Conservation (phyloP, 768 basidiomycete species). For the Boletus rubropictus region DNA sequence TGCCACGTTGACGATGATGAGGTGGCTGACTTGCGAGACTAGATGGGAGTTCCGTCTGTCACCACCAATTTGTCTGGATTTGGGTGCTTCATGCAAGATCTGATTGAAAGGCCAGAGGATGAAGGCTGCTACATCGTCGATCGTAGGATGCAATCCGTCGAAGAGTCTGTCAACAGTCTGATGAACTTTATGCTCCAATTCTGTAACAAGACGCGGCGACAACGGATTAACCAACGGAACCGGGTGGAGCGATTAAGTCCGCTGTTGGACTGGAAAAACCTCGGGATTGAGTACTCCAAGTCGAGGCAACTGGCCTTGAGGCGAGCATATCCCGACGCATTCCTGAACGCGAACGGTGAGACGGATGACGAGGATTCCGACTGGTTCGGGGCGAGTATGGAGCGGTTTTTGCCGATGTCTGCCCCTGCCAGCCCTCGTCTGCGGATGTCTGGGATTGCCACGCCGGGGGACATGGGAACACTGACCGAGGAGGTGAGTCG, state of each 20-base stretch:
- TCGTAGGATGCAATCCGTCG: slow-evolving; percentile 80
- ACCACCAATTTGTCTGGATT: slow-evolving; percentile 98
- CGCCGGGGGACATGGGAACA: slow-evolving; percentile 91
- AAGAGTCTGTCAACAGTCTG: slow-evolving; percentile 86
- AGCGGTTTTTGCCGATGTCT: slow-evolving; percentile 64
- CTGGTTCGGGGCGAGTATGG: slow-evolving; percentile 48
- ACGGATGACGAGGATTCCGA: slow-evolving; percentile 40
- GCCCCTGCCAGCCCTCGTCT: slow-evolving; percentile 86
- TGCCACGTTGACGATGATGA: neutral
- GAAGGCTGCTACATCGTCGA: slow-evolving; percentile 98
- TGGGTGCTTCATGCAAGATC: slow-evolving; percentile 97
- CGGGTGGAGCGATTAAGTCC: slow-evolving; percentile 92
- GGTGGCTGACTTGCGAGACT: slow-evolving; percentile 10
- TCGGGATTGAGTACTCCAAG: slow-evolving; percentile 96
- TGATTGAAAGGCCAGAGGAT: slow-evolving; percentile 90
- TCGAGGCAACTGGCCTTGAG: slow-evolving; percentile 86
- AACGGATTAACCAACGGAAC: slow-evolving; percentile 98
- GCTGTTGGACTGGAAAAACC: slow-evolving; percentile 95
- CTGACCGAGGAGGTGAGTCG: slow-evolving; percentile 70
- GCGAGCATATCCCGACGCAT: slow-evolving; percentile 92
- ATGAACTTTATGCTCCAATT: slow-evolving; percentile 71
- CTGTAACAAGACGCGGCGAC: slow-evolving; percentile 79
- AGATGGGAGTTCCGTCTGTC: slow-evolving; percentile 98
- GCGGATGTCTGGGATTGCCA: slow-evolving; percentile 68
- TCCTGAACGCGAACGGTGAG: slow-evolving; percentile 55